Evolutionary conservation across 2,329 filamentous ascomycete genomes (phyloP).

Genomic region (Exserohilum rostratum): DNA sequence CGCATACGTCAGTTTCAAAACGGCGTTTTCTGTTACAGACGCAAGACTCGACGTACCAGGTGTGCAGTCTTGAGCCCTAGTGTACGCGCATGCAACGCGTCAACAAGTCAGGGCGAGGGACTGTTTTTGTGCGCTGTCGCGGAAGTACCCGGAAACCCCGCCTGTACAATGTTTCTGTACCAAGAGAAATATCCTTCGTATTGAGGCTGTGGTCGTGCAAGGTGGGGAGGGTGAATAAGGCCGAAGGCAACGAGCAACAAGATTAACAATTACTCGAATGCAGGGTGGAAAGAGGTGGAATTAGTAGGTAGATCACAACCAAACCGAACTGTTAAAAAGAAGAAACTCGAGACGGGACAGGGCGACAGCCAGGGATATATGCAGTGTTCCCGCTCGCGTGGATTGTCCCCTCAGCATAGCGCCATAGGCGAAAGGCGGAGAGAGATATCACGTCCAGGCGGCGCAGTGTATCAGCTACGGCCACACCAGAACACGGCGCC

Average conservation of each 20-base stretch:
- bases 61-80: background rate
- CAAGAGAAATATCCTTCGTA: background rate
- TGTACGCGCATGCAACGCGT: background rate
- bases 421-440: background rate
- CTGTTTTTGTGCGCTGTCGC: background rate
- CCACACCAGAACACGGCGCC: conserved; percentile 8
- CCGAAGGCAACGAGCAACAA: background rate
- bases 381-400: background rate
- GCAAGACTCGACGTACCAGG: background rate
- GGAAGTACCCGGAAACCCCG: background rate
- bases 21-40: background rate
- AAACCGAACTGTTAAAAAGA: background rate
- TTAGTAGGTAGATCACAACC: background rate
- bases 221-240: background rate
- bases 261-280: background rate
- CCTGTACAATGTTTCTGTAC: background rate
- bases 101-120: background rate
- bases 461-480: conserved; percentile 11
- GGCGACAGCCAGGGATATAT: background rate
- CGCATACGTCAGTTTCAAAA: background rate
- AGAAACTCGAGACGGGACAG: background rate
- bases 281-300: background rate
- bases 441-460: background rate
- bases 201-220: background rate
- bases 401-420: background rate